Evolutionary conservation across 2,329 filamentous ascomycete species (phyloP).

Genomic region (Clarireedia paspali): DNA sequence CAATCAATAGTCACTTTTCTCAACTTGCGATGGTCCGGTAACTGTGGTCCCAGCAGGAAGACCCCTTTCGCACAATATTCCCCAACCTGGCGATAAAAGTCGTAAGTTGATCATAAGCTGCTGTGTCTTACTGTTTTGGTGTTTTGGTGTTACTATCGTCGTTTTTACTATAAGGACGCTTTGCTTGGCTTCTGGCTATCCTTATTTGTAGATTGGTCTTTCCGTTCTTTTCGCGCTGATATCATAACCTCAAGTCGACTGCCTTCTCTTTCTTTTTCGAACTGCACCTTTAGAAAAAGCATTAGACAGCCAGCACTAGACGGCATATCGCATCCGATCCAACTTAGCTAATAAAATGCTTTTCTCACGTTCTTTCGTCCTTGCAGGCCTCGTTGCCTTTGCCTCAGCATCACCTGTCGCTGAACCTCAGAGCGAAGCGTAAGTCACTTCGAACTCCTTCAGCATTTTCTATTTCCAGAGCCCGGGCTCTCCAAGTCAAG

Average conservation of each 20-base stretch:
- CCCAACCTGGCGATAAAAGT: no score
- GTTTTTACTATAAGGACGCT: no score
- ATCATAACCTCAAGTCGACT: not conserved
- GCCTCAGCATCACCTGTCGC: slow-evolving; percentile 5
- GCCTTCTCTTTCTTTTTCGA: not conserved
- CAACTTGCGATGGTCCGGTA: no score
- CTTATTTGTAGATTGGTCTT: no score
- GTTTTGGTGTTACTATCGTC: no score
- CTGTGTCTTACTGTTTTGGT: no score
- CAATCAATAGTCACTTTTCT: no score
- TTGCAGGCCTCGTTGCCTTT: slow-evolving; percentile 5
- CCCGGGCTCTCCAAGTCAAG: not conserved
- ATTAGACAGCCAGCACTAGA: not conserved
- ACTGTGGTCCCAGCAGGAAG: no score
- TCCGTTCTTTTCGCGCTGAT: not conserved
- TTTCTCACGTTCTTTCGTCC: not conserved
- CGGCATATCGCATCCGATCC: not conserved
- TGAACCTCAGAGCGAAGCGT: slow-evolving; percentile 5
- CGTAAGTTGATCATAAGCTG: no score
- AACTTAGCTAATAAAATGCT: not conserved
- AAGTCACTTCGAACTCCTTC: not conserved
- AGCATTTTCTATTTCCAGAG: no score
- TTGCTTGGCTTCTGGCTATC: no score
- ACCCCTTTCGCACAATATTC: no score
- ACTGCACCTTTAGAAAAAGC: not conserved